Evolutionary conservation across 805 yeast genomes (phyloP).

Genomic region (Candida hungchunana): DNA sequence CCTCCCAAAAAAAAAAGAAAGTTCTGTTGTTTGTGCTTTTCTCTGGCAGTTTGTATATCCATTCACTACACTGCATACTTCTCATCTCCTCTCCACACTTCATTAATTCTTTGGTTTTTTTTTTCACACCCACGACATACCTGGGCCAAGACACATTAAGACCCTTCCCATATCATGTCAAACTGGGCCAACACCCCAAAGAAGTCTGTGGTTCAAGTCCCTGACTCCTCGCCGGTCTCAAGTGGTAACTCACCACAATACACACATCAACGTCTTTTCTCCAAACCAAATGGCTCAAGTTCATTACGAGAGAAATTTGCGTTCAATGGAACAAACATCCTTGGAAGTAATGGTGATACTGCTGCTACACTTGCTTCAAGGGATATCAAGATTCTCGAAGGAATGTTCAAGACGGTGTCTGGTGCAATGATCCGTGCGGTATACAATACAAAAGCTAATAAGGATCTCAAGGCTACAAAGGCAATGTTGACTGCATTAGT

Average conservation of each 20-base stretch:
- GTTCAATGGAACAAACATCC: constrained; percentile 30
- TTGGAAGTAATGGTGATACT: constrained; percentile 11
- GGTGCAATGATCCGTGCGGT: constrained; percentile 34
- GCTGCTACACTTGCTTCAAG: constrained; percentile 13
- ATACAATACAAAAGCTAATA: constrained; percentile 33
- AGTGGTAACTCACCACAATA: constrained; percentile 17
- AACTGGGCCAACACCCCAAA: constrained; percentile 21
- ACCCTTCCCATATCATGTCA: too few relatives aligned
- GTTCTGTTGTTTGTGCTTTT: too few relatives aligned
- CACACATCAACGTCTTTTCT: constrained; percentile 13
- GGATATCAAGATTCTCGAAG: constrained; percentile 23
- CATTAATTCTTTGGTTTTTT: too few relatives aligned
- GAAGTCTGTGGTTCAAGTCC: constrained; percentile 40
- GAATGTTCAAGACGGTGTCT: constrained; percentile 32
- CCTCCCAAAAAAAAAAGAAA: too few relatives aligned
- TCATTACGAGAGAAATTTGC: constrained; percentile 39
- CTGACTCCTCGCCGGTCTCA: constrained; percentile 43
- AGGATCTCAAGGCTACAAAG: constrained; percentile 32
- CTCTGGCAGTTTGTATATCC: too few relatives aligned
- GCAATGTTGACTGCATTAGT: constrained; percentile 29
- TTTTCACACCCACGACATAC: too few relatives aligned
- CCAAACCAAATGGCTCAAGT: constrained; percentile 7
- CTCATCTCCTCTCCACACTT: too few relatives aligned
- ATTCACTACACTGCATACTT: too few relatives aligned
- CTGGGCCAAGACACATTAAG: too few relatives aligned